Evolutionary conservation across 306 rosid species (phyloP).

Genomic region (Coriaria nepalensis): DNA sequence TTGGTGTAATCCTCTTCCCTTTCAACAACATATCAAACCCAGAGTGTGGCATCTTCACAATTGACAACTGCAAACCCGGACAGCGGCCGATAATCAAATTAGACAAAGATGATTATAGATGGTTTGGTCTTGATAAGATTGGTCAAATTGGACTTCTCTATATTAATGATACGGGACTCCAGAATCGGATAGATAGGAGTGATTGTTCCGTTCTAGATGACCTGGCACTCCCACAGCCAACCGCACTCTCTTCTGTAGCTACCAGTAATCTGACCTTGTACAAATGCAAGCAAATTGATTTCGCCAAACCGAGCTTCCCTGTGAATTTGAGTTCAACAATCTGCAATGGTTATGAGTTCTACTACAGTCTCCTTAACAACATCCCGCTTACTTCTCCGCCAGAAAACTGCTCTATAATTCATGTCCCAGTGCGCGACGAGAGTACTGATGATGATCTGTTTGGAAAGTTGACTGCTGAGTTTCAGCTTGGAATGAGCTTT

Average conservation of each 20-base stretch:
- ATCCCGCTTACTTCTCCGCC: too few relatives aligned
- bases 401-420: too few relatives aligned
- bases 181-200: background rate
- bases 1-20: constrained; percentile 7
- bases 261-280: constrained; percentile 2
- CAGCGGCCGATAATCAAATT: constrained; percentile 5
- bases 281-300: background rate
- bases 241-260: background rate
- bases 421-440: too few relatives aligned
- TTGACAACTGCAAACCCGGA: background rate
- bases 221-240: background rate
- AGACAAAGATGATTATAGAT: background rate
- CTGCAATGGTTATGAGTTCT: too few relatives aligned
- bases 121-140: constrained; percentile 1
- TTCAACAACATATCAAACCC: background rate
- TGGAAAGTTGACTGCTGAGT: background rate
- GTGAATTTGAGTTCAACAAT: too few relatives aligned
- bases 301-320: too few relatives aligned
- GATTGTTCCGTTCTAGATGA: constrained; percentile 2
- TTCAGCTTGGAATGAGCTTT: background rate
- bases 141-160: constrained; percentile 1
- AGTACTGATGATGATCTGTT: too few relatives aligned
- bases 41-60: constrained; percentile 4
- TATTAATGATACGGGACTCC: background rate
- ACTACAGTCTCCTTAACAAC: too few relatives aligned